Conservation (phyloP, 2,329 filamentous ascomycete species). For the Sarocladiaceae sp. region DNA sequence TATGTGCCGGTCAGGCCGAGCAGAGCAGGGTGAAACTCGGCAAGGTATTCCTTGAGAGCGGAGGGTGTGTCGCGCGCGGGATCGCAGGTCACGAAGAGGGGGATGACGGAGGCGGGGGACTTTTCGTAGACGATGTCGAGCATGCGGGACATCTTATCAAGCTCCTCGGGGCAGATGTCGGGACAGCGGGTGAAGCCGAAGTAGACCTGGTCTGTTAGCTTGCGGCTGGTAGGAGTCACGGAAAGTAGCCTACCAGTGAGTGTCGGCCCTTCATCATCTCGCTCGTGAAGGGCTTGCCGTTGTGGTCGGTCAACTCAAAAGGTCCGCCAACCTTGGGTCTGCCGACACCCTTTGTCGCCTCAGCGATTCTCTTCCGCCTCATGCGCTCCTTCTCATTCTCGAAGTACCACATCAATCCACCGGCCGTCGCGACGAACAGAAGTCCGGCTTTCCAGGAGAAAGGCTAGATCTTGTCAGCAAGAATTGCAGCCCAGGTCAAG, state of each 20-base stretch:
- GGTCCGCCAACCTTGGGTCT: constrained; percentile 88
- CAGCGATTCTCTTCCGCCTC: constrained; percentile 82
- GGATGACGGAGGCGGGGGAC: constrained; percentile 50
- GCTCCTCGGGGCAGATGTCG: constrained; percentile 97
- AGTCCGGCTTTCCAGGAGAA: constrained; percentile 91
- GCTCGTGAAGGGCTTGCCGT: constrained; percentile 73
- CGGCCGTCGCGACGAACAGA: constrained; percentile 78
- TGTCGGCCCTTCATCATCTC: constrained; percentile 85
- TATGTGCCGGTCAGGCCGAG: constrained; percentile 90
- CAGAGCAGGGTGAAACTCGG: constrained; percentile 84
- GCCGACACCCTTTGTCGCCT: constrained; percentile 89
- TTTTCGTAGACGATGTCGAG: constrained; percentile 66
- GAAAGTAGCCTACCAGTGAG: constrained; percentile 54
- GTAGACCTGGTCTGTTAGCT: constrained; percentile 63
- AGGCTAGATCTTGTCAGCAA: constrained; percentile 50
- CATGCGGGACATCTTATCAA: constrained; percentile 99
- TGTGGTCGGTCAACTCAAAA: constrained; percentile 77
- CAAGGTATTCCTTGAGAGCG: constrained; percentile 79
- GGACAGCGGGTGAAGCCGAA: constrained; percentile 98
- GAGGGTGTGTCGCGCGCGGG: constrained; percentile 84
- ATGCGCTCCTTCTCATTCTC: constrained; percentile 89
- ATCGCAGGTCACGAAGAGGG: constrained; percentile 94
- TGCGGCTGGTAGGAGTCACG: constrained; percentile 12
- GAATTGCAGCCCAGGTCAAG: background rate
- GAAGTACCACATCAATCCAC: constrained; percentile 82